These are phyloP conservation scores for Nicotiana sylvestris DNA, from an alignment of 257 asterid species.

Conservation along the genomic window DNA sequence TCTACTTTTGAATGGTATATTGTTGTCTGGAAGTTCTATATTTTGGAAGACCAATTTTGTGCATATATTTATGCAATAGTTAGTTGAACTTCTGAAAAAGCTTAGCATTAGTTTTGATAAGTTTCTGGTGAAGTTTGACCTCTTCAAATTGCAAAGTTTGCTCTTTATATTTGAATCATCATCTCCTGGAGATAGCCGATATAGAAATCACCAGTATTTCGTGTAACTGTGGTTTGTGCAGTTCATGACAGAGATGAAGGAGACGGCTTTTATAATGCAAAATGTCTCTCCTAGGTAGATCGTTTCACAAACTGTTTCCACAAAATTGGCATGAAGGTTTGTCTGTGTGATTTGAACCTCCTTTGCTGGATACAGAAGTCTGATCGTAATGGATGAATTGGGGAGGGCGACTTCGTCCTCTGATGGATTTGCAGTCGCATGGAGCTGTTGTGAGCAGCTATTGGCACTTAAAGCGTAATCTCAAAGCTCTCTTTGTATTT, in stretches of 20 bases:
- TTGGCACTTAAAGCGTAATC: conserved; percentile 74
- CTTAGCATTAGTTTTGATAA: background rate
- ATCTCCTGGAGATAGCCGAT: background rate
- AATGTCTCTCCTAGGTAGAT: conserved; percentile 73
- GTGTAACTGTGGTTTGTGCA: conserved; percentile 29
- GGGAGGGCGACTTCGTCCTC: conserved; percentile 98
- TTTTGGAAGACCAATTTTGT: background rate
- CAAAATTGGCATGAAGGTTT: conserved; percentile 11
- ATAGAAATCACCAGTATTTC: background rate
- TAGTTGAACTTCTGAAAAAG: background rate
- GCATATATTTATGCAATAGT: background rate
- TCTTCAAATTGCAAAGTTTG: background rate
- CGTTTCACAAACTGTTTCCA: background rate
- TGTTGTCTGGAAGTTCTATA: background rate
- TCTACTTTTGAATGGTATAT: background rate
- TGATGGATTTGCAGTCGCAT: conserved; percentile 93
- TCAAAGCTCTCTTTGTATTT: conserved; percentile 14
- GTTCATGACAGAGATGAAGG: conserved; percentile 99
- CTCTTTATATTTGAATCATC: background rate
- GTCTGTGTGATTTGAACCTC: background rate
- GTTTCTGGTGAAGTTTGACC: background rate
- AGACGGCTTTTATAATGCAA: conserved; percentile 91
- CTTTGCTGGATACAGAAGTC: conserved; percentile 55
- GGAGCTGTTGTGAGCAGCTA: conserved; percentile 98
- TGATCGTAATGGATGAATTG: conserved; percentile 92